A percentile compares a stretch with the other conserved stretches of the same genome.
phyloP scores from a whole-genome alignment of 2,329 filamentous ascomycete genomes.

The Botrytis fabae region DNA sequence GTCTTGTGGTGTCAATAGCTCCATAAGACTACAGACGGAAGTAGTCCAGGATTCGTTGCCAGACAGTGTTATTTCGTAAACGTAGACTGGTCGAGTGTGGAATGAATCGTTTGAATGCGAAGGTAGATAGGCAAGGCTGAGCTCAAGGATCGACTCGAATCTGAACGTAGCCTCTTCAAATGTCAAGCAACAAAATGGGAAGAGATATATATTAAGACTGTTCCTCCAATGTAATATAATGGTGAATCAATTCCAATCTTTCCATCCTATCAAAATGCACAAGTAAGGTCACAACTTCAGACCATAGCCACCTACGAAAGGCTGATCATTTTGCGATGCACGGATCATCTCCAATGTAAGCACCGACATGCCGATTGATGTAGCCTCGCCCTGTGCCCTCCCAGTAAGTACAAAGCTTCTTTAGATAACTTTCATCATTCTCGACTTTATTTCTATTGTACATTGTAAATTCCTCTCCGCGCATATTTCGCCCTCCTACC shows the following conservation, averaged over 20 bases:
- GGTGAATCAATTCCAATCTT: background rate
- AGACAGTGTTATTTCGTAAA: conserved; percentile 18
- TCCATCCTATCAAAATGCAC: background rate
- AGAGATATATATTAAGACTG: background rate
- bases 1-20: conserved; percentile 28
- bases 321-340: conserved; percentile 11
- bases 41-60: background rate
- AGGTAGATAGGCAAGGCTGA: conserved; percentile 14
- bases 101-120: conserved; percentile 5
- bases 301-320: background rate
- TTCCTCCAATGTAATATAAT: background rate
- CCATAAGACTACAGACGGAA: conserved; percentile 34
- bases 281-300: background rate
- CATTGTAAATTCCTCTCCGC: conserved; percentile 5
- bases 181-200: background rate
- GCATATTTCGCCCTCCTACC: background rate
- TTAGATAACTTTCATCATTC: conserved; percentile 22
- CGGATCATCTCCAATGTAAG: conserved; percentile 7
- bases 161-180: background rate
- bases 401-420: conserved; percentile 21
- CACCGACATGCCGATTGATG: conserved; percentile 20
- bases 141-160: no score
- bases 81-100: conserved; percentile 11
- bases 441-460: conserved; percentile 14
- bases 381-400: conserved; percentile 14